Evolutionary conservation across 768 basidiomycete genomes (phyloP), one percentile per base, ranked within the genome.

Genomic region (Lepiota brunneoincarnata): DNA sequence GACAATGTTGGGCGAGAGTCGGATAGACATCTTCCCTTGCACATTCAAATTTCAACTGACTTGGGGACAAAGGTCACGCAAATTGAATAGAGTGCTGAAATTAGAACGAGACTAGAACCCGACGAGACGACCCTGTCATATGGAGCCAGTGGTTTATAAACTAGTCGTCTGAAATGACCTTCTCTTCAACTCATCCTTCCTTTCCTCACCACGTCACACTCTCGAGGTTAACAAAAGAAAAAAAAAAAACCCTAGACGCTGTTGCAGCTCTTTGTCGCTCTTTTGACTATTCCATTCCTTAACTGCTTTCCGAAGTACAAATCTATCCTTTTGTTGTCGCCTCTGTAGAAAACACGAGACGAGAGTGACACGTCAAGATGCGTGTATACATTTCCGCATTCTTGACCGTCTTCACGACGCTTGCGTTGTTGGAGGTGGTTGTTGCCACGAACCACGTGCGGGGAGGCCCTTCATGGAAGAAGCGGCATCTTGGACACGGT

Each of bases 391-490:
- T 46, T n/a, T 45, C 43, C 31, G 23, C 52, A 21, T 17, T 54
- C 23, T 45, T 54, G 35, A 39, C 44, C 28, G 35, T 31, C 37
- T 38, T 54, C 9, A 37, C 52, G 11, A 54, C 52, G 21, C 43
- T 54, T 45, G 52, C 37, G 44, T 46, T 54, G 52, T 45, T 54
- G 17, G 52, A 54, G n/a, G 44, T 26, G 23, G 44, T 26, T 38
- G 24, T 45, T 23, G 52, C 52, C 20, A 28, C n/a, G 43, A 39
- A 18, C 6, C 44, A 54, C n/a, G n/a, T n/a, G n/a, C n/a, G n/a
- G n/a, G 20, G 21, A 9, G 24, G 39, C 6, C 42, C 52, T 17
- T 6, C 44, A 2, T 54, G 52, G 52, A 46, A 26, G 24, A 54
- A 38, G 26, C 35, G 20, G 20, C 34, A 46, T 54, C 6, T 14